Conservation (phyloP, 768 basidiomycete genomes). For the Collybia mongolica region DNA sequence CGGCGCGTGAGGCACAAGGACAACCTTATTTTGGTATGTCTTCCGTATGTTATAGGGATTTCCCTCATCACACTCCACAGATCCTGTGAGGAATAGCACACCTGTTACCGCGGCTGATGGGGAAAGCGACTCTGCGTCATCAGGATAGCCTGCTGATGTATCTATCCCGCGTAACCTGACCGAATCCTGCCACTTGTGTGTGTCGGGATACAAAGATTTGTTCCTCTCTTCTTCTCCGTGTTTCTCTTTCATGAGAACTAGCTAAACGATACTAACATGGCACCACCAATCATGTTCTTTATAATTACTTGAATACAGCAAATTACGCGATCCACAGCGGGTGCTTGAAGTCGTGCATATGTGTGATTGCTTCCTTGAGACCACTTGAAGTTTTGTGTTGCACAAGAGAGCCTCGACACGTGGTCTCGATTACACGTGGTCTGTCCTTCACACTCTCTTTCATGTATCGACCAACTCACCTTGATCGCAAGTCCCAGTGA, state of each 20-base stretch:
- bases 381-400: too few relatives aligned
- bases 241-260: neutral
- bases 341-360: too few relatives aligned
- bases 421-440: conserved; percentile 14
- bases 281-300: too few relatives aligned
- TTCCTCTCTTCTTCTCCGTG: conserved; percentile 7
- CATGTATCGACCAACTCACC: conserved; percentile 7
- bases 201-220: conserved; percentile 12
- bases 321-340: too few relatives aligned
- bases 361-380: too few relatives aligned
- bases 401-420: conserved; percentile 2
- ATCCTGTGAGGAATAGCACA: conserved; percentile 58
- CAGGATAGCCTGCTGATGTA: conserved; percentile 31
- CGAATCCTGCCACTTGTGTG: conserved; percentile 12
- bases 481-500: conserved; percentile 4
- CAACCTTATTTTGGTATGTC: conserved; percentile 88
- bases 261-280: too few relatives aligned
- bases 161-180: conserved; percentile 11
- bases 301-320: too few relatives aligned
- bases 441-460: neutral
- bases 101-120: conserved; percentile 49
- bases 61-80: conserved; percentile 31
- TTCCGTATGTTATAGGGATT: conserved; percentile 13
- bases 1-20: conserved; percentile 88
- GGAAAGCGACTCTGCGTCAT: conserved; percentile 63